Conservation (phyloP, 305 asterid species). For the Fraxinus baroniana region DNA sequence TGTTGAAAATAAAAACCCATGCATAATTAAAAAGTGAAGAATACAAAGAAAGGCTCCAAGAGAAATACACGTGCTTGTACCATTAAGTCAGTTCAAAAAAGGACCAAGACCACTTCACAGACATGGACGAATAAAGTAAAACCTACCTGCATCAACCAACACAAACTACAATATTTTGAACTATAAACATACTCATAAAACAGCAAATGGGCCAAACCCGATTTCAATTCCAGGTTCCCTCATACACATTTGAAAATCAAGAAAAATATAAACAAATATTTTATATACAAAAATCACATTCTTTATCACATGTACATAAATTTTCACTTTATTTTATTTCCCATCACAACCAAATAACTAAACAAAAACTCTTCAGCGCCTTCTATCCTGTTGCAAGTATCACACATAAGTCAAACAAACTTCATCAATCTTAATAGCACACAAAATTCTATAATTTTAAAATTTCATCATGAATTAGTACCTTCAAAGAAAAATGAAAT, state of each 20-base stretch:
- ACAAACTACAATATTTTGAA: not conserved
- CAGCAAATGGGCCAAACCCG: not conserved
- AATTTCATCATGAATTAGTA: constrained; percentile 25
- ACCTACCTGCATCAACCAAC: not conserved
- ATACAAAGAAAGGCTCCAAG: not conserved
- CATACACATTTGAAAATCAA: not conserved
- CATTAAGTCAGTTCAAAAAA: not conserved
- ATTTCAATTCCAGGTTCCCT: not conserved
- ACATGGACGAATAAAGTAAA: not conserved
- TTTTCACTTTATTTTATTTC: not conserved
- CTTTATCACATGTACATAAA: not conserved
- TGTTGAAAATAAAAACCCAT: constrained; percentile 32
- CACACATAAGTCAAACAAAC: not conserved
- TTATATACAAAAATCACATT: not conserved
- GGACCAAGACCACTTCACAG: not conserved
- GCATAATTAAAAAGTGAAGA: not conserved
- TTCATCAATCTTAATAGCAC: constrained; percentile 10
- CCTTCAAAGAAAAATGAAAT: constrained; percentile 98
- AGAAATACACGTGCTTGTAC: not conserved
- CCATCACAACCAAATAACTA: not conserved
- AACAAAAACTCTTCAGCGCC: not conserved
- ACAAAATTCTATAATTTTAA: not conserved
- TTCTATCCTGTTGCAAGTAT: not conserved
- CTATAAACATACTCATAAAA: not conserved
- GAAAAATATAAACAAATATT: not conserved